Percentiles rank a stretch among this genome's conserved stretches.
phyloP scores from a whole-genome alignment of 129 eudicot genomes.

The Flaveria trinervia region DNA sequence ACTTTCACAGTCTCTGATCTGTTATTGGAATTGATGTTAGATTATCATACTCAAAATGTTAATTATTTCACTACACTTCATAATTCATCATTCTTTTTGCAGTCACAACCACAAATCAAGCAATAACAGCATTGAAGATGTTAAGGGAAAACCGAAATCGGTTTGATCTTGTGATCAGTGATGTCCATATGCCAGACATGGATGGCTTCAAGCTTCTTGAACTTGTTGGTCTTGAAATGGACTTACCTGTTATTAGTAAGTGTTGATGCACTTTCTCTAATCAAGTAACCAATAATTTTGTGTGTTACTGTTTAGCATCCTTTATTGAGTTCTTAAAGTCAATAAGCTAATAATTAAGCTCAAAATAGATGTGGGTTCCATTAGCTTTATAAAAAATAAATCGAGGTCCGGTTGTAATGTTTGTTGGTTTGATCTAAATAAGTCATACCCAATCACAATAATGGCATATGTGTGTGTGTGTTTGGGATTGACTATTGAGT shows the following conservation, averaged over 20 bases:
- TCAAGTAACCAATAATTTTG: constrained; percentile 3
- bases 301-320: background rate
- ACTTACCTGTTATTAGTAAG: constrained; percentile 88
- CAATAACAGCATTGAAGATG: constrained; percentile 68
- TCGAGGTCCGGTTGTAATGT: background rate
- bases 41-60: constrained; percentile 1
- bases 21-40: constrained; percentile 20
- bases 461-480: background rate
- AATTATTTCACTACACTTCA: background rate
- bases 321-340: constrained; percentile 18
- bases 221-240: constrained; percentile 92
- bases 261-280: constrained; percentile 10
- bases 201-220: constrained; percentile 95
- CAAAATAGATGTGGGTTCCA: constrained; percentile 13
- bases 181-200: constrained; percentile 97
- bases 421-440: background rate
- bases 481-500: background rate
- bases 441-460: background rate
- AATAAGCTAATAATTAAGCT: constrained; percentile 13
- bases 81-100: constrained; percentile 28
- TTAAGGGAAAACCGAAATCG: constrained; percentile 74
- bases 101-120: constrained; percentile 72
- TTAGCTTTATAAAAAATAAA: background rate
- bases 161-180: constrained; percentile 83
- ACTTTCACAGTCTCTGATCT: constrained; percentile 26